Base-by-base conservation (phyloP, 1,284 basidiomycete species). In the Pyrrhoderma lamaoense region DNA sequence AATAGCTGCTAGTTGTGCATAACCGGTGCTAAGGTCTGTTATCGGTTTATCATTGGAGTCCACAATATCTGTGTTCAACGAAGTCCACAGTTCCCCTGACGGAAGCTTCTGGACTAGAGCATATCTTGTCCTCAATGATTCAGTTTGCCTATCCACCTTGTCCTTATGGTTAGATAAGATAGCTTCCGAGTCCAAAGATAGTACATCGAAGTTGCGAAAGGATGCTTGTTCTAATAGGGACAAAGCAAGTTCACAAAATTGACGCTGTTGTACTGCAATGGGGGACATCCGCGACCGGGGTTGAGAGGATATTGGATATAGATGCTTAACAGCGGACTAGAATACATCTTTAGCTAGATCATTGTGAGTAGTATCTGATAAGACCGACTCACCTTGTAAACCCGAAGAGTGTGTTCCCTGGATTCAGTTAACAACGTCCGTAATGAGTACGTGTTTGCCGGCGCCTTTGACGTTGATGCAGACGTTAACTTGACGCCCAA, bases 31-130 rank as follows among this genome's bases (percentile, higher is more conserved):
- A 5, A 85, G 60, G 51, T 73, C 67, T 56, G 72, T 77, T 47
- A 84, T 60, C 37, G 72, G 66, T 36, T 68, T 67, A 3, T 54
- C 56, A 18, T 60, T 58, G 22, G 62, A 60, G 9, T 61, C 64
- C 27, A 63, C 65, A 42, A 61, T 55, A 47, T 74, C 68, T n/a
- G 79, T 72, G 62, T 74, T 75, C 51, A 83, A 70, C n/a, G 85
- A 87, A 7, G 85, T 75, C 82, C 85, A 90, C 69, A 80, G 87
- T 55, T 85, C 81, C 25, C 80, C 84, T 2, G 72, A 74, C 1
- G 87, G 84, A 2, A 90, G 70, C 56, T 77, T 82, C 60, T 90
- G 87, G 55, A 89, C 73, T 19, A 90, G 76, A 2, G 88, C 86
- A 64, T 82, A 89, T 62, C 75, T 80, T 49, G 70, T 57, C 39